These are phyloP conservation scores for Artomyces pyxidatus DNA, from an alignment of 768 basidiomycete species.

Conservation along the genomic window DNA sequence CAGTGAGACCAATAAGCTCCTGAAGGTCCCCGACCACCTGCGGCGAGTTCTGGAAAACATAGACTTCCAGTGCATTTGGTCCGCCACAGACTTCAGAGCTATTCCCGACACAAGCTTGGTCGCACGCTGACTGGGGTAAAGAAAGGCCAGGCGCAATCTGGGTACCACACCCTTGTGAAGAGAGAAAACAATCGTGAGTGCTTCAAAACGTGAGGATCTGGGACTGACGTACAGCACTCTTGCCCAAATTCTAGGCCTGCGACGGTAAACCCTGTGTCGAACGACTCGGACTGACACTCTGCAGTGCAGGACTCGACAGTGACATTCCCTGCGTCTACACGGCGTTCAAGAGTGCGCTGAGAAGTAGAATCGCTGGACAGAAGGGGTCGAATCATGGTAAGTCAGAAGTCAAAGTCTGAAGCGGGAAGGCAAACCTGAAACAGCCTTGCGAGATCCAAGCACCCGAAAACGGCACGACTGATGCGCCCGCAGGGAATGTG, in stretches of 20 bases:
- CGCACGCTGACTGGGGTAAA: slow-evolving; percentile 1
- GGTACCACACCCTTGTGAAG: slow-evolving; percentile 1
- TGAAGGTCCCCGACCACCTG: neutral
- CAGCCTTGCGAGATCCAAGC: neutral
- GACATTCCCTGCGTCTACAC: neutral
- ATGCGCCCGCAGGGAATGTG: neutral
- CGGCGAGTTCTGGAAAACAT: neutral
- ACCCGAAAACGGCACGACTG: neutral
- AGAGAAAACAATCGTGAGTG: no score
- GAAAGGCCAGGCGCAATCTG: neutral
- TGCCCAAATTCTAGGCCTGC: slow-evolving; percentile 1
- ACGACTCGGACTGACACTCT: neutral
- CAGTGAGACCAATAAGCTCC: neutral
- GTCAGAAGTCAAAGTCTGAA: neutral
- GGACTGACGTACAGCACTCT: slow-evolving; percentile 1
- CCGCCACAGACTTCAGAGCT: neutral
- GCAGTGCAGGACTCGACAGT: slow-evolving; percentile 1
- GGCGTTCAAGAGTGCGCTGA: neutral
- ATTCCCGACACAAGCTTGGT: slow-evolving; percentile 3
- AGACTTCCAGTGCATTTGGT: neutral
- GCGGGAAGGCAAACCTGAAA: neutral
- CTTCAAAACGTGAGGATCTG: no score
- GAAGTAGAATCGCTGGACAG: neutral
- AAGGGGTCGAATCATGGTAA: neutral
- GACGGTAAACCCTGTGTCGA: no score